Evolutionary conservation across 805 yeast species (phyloP).

Genomic region (Lachancea sp.): DNA sequence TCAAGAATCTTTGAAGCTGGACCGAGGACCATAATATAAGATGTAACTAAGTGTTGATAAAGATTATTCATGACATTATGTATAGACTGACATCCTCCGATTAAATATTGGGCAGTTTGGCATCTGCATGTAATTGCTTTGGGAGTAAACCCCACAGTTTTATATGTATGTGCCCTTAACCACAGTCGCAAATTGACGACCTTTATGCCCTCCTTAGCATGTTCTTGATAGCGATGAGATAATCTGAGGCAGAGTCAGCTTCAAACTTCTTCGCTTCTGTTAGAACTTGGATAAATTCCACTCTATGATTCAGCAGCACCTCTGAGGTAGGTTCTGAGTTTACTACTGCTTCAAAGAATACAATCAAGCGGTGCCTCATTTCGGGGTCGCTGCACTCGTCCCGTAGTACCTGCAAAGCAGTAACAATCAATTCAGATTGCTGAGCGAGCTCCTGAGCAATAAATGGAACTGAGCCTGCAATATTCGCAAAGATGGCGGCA

Average conservation of each 20-base stretch:
- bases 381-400: constrained; percentile 28
- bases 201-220: background rate
- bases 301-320: background rate
- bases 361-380: constrained; percentile 31
- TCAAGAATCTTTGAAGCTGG: too few relatives aligned
- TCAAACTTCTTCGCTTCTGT: background rate
- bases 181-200: too few relatives aligned
- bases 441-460: constrained; percentile 30
- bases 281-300: background rate
- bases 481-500: constrained; percentile 34
- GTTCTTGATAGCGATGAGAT: background rate
- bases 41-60: too few relatives aligned
- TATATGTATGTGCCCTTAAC: too few relatives aligned
- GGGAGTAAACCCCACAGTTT: too few relatives aligned
- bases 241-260: background rate
- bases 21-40: too few relatives aligned
- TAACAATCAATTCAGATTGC: constrained; percentile 22
- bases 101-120: too few relatives aligned
- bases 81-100: too few relatives aligned
- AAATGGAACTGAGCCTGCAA: constrained; percentile 32
- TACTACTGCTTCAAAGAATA: constrained; percentile 29
- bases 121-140: too few relatives aligned
- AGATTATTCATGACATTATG: too few relatives aligned
- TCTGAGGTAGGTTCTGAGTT: background rate
- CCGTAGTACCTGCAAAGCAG: constrained; percentile 21